Evolutionary conservation across 139 green algal species (phyloP).

Genomic region (Gonium pectorale): DNA sequence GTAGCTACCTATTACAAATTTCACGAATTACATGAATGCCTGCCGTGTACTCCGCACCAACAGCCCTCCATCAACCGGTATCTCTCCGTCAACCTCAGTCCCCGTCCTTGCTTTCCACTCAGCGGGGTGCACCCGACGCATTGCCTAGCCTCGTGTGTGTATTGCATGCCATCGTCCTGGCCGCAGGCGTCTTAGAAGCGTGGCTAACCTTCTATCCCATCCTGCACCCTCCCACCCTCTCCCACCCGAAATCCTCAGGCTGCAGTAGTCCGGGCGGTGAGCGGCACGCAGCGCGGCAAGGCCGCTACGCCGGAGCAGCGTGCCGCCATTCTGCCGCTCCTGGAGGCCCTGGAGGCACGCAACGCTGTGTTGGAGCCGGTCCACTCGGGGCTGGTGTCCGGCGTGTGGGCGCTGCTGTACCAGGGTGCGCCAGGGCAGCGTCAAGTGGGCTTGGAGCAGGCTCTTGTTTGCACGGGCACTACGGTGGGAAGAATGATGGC

Average conservation of each 20-base stretch:
- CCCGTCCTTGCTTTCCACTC: too few relatives aligned
- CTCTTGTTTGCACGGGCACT: too few relatives aligned
- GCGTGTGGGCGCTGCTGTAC: constrained; percentile 50
- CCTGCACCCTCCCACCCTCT: too few relatives aligned
- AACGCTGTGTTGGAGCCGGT: neutral
- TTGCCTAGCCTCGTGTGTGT: too few relatives aligned
- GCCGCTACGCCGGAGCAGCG: constrained; percentile 33
- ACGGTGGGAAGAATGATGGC: too few relatives aligned
- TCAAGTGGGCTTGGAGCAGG: too few relatives aligned
- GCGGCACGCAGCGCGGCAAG: constrained; percentile 39
- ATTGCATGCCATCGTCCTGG: too few relatives aligned
- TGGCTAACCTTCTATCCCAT: too few relatives aligned
- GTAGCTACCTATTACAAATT: neutral
- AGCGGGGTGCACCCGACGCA: too few relatives aligned
- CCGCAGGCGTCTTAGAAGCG: too few relatives aligned
- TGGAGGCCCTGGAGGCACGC: constrained; percentile 30
- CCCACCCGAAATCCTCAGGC: neutral
- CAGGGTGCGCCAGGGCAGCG: too few relatives aligned
- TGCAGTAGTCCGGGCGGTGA: neutral
- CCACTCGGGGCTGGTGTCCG: constrained; percentile 14
- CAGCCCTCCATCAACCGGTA: neutral
- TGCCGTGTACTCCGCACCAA: neutral
- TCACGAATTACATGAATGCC: neutral
- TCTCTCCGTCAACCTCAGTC: neutral
- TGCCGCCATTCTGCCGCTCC: constrained; percentile 26